These are phyloP conservation scores for Cryptosporidium felis DNA, from an alignment of 169 alveolate species.

Conservation along the genomic window DNA sequence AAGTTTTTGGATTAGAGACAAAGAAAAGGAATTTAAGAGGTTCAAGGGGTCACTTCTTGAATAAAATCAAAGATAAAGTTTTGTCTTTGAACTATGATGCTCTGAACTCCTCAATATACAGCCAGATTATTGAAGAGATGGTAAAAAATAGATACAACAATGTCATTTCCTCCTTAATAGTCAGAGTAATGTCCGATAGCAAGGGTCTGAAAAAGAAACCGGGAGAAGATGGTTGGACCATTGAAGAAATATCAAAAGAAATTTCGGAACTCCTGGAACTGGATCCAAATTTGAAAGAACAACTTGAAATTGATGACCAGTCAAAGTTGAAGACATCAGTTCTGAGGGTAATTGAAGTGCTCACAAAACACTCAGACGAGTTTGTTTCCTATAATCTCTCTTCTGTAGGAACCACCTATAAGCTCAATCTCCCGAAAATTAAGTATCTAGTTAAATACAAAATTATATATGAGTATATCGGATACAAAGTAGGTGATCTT, in stretches of 20 bases:
- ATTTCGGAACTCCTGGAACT: slow-evolving; percentile 9
- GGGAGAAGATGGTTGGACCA: slow-evolving; percentile 47
- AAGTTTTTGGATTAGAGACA: neutral
- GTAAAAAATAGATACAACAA: slow-evolving; percentile 48
- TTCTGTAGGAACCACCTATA: slow-evolving; percentile 20
- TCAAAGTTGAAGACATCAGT: slow-evolving; percentile 38
- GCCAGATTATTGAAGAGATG: slow-evolving; percentile 47
- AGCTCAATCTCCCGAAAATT: slow-evolving; percentile 13
- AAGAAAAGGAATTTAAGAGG: neutral
- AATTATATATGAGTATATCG: slow-evolving; percentile 33
- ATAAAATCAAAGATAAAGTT: slow-evolving; percentile 17
- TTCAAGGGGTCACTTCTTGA: neutral
- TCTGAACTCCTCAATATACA: slow-evolving; percentile 27
- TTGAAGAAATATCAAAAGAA: slow-evolving; percentile 43
- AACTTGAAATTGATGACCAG: slow-evolving; percentile 18
- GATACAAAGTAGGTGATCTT: slow-evolving; percentile 10
- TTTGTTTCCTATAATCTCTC: slow-evolving; percentile 14
- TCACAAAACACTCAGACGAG: slow-evolving; percentile 51
- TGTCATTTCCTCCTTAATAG: slow-evolving; percentile 11
- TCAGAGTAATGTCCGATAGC: slow-evolving; percentile 69
- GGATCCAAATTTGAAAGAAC: neutral
- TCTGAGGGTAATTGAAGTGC: slow-evolving; percentile 43
- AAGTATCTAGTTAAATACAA: slow-evolving; percentile 35
- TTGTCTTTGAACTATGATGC: slow-evolving; percentile 4
- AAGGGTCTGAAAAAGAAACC: slow-evolving; percentile 17